phyloP scores from a whole-genome alignment of 2,329 filamentous ascomycete species.

The Xylaria sp. region DNA sequence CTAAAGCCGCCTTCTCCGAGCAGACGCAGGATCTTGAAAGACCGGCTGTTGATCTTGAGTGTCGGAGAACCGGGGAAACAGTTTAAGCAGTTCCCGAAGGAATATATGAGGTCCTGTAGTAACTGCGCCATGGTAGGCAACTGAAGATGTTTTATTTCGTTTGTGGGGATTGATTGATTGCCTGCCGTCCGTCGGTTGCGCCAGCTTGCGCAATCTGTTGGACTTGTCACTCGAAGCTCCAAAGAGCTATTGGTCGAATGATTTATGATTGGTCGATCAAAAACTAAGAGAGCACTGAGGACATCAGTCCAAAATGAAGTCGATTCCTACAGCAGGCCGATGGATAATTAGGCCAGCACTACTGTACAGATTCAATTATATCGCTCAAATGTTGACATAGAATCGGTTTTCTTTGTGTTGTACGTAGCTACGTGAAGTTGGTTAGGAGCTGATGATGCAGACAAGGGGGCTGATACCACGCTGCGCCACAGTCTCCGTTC shows the following conservation, averaged over 20 bases:
- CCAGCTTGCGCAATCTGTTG: conserved; percentile 19
- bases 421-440: conserved; percentile 9
- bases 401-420: conserved; percentile 22
- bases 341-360: neutral
- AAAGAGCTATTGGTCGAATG: conserved; percentile 12
- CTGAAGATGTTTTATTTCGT: neutral
- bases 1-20: conserved; percentile 98
- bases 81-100: conserved; percentile 92
- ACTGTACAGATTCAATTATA: neutral
- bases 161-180: neutral
- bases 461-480: conserved; percentile 24
- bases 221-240: conserved; percentile 14
- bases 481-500: conserved; percentile 42
- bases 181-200: conserved; percentile 7
- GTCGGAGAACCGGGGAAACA: conserved; percentile 96
- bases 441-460: conserved; percentile 15
- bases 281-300: neutral
- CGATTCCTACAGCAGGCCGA: neutral
- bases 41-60: conserved; percentile 92
- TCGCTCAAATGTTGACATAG: conserved; percentile 4
- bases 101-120: conserved; percentile 88
- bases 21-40: conserved; percentile 94
- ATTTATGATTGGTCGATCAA: neutral
- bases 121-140: conserved; percentile 76
- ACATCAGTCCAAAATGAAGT: neutral